phyloP scores from a whole-genome alignment of 768 basidiomycete species.

The Dentipellis sp. region DNA sequence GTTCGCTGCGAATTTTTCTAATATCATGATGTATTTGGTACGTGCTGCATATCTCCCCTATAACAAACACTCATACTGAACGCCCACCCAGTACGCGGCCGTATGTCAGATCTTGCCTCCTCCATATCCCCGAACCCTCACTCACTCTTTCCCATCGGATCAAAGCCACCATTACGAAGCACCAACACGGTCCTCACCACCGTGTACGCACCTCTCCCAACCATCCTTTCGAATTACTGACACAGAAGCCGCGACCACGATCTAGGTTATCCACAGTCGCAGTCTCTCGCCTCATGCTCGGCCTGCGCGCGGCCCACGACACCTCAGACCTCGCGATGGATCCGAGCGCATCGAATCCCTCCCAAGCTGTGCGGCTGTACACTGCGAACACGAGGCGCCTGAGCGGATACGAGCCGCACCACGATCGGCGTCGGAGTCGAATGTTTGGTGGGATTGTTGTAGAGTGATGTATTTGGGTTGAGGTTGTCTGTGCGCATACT shows the following conservation, averaged over 20 bases:
- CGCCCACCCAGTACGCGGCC: not conserved
- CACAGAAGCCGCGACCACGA: not conserved
- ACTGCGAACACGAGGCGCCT: too few species aligned
- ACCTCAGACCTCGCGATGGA: too few species aligned
- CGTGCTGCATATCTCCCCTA: not conserved
- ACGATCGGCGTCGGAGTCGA: too few species aligned
- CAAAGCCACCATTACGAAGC: not conserved
- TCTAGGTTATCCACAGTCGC: not conserved
- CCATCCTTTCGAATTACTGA: not conserved
- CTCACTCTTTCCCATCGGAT: not conserved
- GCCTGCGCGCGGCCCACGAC: not conserved
- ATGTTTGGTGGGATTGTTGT: too few species aligned
- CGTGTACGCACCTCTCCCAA: not conserved
- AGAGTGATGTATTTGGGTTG: too few species aligned
- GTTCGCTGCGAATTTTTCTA: not conserved
- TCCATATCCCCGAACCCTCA: not conserved
- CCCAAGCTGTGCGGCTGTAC: too few species aligned
- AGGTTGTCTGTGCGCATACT: too few species aligned
- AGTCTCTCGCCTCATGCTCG: not conserved
- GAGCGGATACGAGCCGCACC: too few species aligned
- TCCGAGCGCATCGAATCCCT: too few species aligned
- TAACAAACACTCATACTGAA: not conserved
- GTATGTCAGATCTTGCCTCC: not conserved
- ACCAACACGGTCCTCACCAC: not conserved
- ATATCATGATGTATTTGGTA: not conserved